Base-by-base conservation (phyloP, 306 rosid species). In the Quercus wislizeni region DNA sequence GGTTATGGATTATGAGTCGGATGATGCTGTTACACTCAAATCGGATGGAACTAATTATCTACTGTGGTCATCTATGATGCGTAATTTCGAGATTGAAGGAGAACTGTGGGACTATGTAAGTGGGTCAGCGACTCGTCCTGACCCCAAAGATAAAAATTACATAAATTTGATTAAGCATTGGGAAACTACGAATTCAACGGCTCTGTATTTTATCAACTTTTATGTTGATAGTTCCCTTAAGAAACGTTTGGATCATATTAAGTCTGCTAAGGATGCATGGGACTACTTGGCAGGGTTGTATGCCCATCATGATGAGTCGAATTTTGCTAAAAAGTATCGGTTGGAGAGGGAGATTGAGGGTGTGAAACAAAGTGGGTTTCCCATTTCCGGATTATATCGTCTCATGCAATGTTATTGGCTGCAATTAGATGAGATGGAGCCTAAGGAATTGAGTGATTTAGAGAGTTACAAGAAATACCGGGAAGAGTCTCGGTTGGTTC, bases 291-390 rank as follows among this genome's bases (percentile, higher is more conserved):
- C 41, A 6, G 19, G 41, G 41, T 63, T 63, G 30, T 63, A 63
- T 63, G 69, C 43, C 69, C 69, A 2, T 6, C 21, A 17, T 27
- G 38, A 1, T 15, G 41, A 28, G 41, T 63, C 41, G 5, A 27
- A 63, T 27, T 28, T 63, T 0, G 69, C 41, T 28, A 63, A 64
- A 13, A 64, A 30, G 41, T 64, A 5, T 64, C 41, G 70, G 30
- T n/a, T 64, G 43, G 70, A 64, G 70, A 64, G 17, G 70, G 70
- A 64, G 70, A 64, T 64, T 64, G 41, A 64, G 70, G 23, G 0
- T 64, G 70, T 64, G 21, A 64, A 28, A 64, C 70, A 64, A 64
- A 30, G 43, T 10, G 43, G 70, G 6, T 30, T 64, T 35, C 70
- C 70, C 70, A 6, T 64, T 28, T 6, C 46, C 0, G 46, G 19